Evolutionary conservation across 73 alveolate genomes (phyloP), one percentile per base, ranked within the genome.

Genomic region (Paramecium biaurelia): DNA sequence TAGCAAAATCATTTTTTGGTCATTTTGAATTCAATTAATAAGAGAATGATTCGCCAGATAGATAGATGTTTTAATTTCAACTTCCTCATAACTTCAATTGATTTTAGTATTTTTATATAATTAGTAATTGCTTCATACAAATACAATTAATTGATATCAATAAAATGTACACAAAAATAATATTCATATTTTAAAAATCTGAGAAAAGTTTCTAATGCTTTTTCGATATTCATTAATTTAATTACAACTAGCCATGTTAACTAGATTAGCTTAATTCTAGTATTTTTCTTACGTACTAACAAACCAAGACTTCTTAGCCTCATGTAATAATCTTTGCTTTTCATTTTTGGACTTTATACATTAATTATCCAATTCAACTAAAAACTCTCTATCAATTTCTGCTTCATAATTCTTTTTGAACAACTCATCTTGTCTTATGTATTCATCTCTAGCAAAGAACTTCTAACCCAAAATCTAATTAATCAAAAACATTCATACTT

Each of bases 361-460:
- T 79, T 79, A 32, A 30, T 42, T 79, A 12, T 79, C 56, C 28
- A 79, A 45, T 20, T 79, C 74, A 8, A 30, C 18, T 14, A 79
- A 38, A 79, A 3, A 79, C 47, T 79, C 90, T 42, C 70, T 23
- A 41, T 79, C 74, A 12, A 79, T 24, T 21, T 79, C 90, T 23
- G 45, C 76, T 14, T 43, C 42, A 12, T 79, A 47, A 79, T 79
- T 47, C 28, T 23, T 79, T 79, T 45, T 24, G 12, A 79, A 79
- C 7, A 47, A 1, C 2, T 42, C 74, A 14, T 38, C 76, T 15
- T 79, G 20, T 2, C 37, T 18, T 7, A 79, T 6, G 7, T 42
- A 79, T 79, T 79, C 90, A 20, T 79, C 43, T 45, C 90, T 79
- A 10, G 56, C 90, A 79, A 41, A 79, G 15, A 79, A 23, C 34